Conservation (phyloP, 129 eudicot species). For the Flaveria linearis region DNA sequence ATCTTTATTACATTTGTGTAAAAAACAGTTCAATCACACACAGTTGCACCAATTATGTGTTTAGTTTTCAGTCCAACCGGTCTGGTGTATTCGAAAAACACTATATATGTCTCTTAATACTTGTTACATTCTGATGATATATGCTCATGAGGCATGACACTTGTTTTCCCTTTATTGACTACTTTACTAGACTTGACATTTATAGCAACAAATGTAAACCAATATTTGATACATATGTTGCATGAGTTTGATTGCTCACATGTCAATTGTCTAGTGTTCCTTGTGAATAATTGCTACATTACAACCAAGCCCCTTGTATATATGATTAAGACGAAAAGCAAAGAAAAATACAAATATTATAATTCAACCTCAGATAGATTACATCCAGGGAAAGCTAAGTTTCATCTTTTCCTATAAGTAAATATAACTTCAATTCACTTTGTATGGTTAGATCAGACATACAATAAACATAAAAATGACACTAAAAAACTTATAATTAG, state of each 20-base stretch:
- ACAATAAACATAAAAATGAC: conserved; percentile 28
- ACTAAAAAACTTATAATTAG: conserved; percentile 23
- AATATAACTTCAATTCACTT: conserved; percentile 32
- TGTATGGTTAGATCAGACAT: conserved; percentile 34
- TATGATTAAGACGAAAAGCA: not conserved
- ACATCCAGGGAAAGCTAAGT: conserved; percentile 36
- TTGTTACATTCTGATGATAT: no score
- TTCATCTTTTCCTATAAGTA: conserved; percentile 32
- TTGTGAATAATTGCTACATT: not conserved
- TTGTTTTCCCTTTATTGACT: no score
- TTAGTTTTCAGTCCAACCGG: no score
- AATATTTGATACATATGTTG: not conserved
- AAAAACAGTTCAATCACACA: no score
- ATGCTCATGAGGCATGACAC: no score
- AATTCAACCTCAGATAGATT: conserved; percentile 29
- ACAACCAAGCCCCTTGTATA: conserved; percentile 14
- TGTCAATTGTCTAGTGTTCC: not conserved
- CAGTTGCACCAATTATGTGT: no score
- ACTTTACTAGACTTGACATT: no score
- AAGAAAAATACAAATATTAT: conserved; percentile 33
- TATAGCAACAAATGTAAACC: not conserved
- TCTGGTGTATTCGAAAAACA: no score
- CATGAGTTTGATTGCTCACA: not conserved
- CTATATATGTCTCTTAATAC: no score
- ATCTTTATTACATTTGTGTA: no score